Evolutionary conservation across 2,329 filamentous ascomycete genomes (phyloP).

Genomic region (Paramyrothecium roridum): DNA sequence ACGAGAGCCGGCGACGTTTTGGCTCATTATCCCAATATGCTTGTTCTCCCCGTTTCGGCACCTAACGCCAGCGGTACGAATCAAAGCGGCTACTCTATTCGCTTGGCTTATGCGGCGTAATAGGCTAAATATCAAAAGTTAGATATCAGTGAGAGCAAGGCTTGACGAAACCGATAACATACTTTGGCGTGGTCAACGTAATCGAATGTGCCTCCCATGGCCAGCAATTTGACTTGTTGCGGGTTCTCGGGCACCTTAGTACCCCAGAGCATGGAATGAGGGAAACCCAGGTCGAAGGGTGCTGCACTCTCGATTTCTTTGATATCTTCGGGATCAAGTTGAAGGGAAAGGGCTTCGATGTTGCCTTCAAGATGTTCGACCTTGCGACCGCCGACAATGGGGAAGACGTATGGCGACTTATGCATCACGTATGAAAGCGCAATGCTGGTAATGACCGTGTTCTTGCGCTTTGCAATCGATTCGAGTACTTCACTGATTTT

Average conservation of each 20-base stretch:
- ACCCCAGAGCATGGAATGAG: conserved; percentile 54
- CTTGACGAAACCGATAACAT: conserved; percentile 5
- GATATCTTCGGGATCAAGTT: conserved; percentile 60
- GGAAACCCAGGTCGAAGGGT: conserved; percentile 66
- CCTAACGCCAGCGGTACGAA: conserved; percentile 28
- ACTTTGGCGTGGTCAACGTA: conserved; percentile 42
- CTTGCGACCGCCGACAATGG: conserved; percentile 68
- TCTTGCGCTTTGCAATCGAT: conserved; percentile 44
- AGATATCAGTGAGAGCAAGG: background rate
- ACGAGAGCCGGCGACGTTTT: background rate
- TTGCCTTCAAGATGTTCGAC: conserved; percentile 68
- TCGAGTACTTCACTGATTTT: conserved; percentile 42
- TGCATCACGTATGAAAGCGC: conserved; percentile 72
- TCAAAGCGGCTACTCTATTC: conserved; percentile 36
- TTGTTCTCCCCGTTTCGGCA: conserved; percentile 14
- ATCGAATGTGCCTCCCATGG: conserved; percentile 47
- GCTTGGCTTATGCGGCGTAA: conserved; percentile 34
- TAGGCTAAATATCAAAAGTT: conserved; percentile 28
- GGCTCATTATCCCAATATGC: conserved; percentile 3
- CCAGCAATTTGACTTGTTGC: conserved; percentile 40
- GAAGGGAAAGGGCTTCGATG: conserved; percentile 62
- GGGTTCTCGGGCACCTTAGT: conserved; percentile 30
- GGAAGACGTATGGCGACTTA: conserved; percentile 70
- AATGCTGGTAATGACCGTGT: conserved; percentile 41
- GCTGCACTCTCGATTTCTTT: conserved; percentile 60